Percentiles rank a stretch among this genome's conserved stretches.
Conservation (phyloP, 305 asterid species). For the Nicotiana rustica region DNA sequence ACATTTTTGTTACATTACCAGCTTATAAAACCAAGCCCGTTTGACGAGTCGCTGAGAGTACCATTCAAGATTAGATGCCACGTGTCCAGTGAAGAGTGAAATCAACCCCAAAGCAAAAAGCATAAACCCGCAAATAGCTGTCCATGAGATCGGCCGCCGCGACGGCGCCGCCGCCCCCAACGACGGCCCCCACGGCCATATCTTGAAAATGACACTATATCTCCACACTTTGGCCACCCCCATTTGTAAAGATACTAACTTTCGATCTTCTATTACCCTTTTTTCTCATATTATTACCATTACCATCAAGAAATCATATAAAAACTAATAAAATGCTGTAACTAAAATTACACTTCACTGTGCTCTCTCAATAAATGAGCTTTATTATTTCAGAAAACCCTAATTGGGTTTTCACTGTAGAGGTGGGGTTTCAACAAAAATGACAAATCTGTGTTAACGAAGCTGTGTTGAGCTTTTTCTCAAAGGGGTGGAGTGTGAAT, state of each 20-base stretch:
- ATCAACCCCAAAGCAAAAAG: constrained; percentile 86
- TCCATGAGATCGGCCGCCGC: constrained; percentile 75
- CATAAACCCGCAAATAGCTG: constrained; percentile 81
- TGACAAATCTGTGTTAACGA: not conserved
- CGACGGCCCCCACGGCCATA: constrained; percentile 45
- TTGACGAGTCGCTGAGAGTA: constrained; percentile 81
- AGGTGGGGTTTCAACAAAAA: constrained; percentile 26
- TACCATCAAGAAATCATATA: constrained; percentile 21
- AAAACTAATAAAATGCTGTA: constrained; percentile 2
- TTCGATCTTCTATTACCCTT: constrained; percentile 45
- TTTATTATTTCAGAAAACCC: not conserved
- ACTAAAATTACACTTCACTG: constrained; percentile 8
- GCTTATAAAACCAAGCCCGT: constrained; percentile 62
- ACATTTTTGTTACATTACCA: constrained; percentile 44
- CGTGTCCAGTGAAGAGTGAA: constrained; percentile 95
- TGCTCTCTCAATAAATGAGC: not conserved
- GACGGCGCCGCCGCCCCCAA: constrained; percentile 45
- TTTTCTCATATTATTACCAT: constrained; percentile 44
- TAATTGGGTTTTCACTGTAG: constrained; percentile 33
- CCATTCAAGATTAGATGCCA: constrained; percentile 96
- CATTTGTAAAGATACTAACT: constrained; percentile 51
- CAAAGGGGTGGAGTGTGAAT: not conserved
- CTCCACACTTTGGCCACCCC: constrained; percentile 76
- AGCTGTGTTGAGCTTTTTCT: not conserved
- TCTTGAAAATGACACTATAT: constrained; percentile 36